phyloP scores from a whole-genome alignment of 352 stramenopile species.

The Phytophthora hibernalis region DNA sequence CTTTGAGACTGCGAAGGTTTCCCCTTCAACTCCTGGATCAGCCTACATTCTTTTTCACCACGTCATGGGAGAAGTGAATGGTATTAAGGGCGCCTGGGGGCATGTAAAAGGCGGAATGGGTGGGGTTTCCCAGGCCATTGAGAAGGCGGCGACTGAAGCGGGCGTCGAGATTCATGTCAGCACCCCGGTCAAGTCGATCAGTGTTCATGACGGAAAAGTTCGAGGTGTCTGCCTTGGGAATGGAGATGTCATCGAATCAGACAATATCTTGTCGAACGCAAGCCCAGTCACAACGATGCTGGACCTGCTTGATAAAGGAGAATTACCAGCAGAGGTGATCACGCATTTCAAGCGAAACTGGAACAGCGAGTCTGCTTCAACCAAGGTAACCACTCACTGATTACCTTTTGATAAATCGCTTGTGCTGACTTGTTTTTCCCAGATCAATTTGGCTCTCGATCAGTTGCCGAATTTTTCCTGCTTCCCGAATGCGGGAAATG shows the following conservation, averaged over 20 bases:
- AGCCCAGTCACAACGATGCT: slow-evolving; percentile 87
- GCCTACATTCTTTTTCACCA: slow-evolving; percentile 93
- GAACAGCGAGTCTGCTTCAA: slow-evolving; percentile 82
- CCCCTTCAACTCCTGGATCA: slow-evolving; percentile 84
- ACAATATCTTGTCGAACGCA: slow-evolving; percentile 82
- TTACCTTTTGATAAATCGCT: not conserved
- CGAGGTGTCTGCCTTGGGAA: slow-evolving; percentile 69
- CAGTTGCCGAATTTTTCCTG: slow-evolving; percentile 87
- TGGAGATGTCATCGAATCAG: slow-evolving; percentile 60
- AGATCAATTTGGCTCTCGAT: slow-evolving; percentile 92
- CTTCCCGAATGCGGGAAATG: slow-evolving; percentile 68
- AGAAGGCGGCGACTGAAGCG: slow-evolving; percentile 60
- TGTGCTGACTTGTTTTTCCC: slow-evolving; percentile 1
- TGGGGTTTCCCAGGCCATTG: slow-evolving; percentile 72
- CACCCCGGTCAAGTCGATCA: slow-evolving; percentile 70
- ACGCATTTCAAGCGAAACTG: slow-evolving; percentile 83
- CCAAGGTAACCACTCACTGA: slow-evolving; percentile 52
- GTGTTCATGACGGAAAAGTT: slow-evolving; percentile 51
- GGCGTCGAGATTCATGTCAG: slow-evolving; percentile 81
- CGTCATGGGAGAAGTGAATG: slow-evolving; percentile 93
- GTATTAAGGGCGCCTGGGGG: slow-evolving; percentile 88
- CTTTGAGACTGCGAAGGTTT: slow-evolving; percentile 49
- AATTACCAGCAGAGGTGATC: slow-evolving; percentile 63
- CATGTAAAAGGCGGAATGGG: slow-evolving; percentile 93
- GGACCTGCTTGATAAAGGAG: slow-evolving; percentile 67